Conservation (phyloP, 2,329 filamentous ascomycete species). For the Graphium sp. region DNA sequence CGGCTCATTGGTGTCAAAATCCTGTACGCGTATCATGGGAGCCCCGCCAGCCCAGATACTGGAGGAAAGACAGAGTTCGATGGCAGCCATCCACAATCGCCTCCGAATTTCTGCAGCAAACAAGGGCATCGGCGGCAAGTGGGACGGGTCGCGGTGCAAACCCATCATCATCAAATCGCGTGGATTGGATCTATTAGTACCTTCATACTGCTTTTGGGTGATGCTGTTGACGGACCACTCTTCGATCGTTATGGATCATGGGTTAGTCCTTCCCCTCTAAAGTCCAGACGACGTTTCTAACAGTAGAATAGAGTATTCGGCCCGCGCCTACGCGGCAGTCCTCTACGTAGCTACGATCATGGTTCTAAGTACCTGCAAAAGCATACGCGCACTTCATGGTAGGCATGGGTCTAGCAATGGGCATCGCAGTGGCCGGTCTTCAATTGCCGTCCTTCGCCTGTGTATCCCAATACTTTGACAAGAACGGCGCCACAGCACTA, state of each 20-base stretch:
- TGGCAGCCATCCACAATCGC: slow-evolving; percentile 33
- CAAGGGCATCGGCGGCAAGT: slow-evolving; percentile 15
- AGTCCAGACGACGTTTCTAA: no score
- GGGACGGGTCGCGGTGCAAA: slow-evolving; percentile 27
- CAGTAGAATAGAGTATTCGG: slow-evolving; percentile 12
- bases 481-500: slow-evolving; percentile 30
- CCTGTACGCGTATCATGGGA: slow-evolving; percentile 21
- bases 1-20: slow-evolving; percentile 30
- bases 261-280: slow-evolving; percentile 8
- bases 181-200: slow-evolving; percentile 23
- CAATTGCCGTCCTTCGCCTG: slow-evolving; percentile 23
- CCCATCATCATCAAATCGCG: slow-evolving; percentile 27
- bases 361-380: slow-evolving; percentile 37
- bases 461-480: slow-evolving; percentile 32
- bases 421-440: slow-evolving; percentile 21
- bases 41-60: slow-evolving; percentile 27
- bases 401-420: slow-evolving; percentile 19
- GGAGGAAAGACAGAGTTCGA: slow-evolving; percentile 27
- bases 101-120: slow-evolving; percentile 28
- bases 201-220: slow-evolving; percentile 18
- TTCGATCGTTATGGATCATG: slow-evolving; percentile 23
- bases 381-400: slow-evolving; percentile 27
- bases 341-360: slow-evolving; percentile 46
- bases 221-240: slow-evolving; percentile 16
- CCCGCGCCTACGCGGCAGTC: slow-evolving; percentile 19